Conservation (phyloP, 2,329 filamentous ascomycete species). For the Eutypella sp. region DNA sequence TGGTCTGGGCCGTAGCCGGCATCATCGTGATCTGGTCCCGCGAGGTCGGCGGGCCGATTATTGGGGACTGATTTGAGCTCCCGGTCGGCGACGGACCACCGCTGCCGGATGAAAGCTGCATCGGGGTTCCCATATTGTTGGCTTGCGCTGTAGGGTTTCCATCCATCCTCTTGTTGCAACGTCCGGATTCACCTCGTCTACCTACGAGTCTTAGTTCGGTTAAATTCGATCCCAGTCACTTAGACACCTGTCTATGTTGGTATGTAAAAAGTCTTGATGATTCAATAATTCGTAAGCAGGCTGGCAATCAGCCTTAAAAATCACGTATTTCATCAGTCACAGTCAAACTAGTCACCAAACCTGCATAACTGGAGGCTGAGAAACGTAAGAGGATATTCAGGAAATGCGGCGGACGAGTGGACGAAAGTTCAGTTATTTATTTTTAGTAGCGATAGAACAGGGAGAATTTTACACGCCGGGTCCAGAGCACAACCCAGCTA, state of each 20-base stretch:
- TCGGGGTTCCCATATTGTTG: slow-evolving; percentile 1
- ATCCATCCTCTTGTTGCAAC: neutral
- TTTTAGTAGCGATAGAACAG: too few relatives aligned
- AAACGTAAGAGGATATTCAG: too few relatives aligned
- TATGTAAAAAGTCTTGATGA: neutral
- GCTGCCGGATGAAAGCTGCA: slow-evolving; percentile 12
- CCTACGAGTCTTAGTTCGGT: neutral
- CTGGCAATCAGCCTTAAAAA: neutral
- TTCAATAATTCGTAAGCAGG: too few relatives aligned
- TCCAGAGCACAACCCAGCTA: too few relatives aligned
- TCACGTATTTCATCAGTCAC: neutral
- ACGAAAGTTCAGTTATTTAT: too few relatives aligned
- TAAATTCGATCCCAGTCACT: neutral
- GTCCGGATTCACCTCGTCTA: neutral
- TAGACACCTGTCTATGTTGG: neutral
- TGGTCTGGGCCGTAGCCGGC: neutral
- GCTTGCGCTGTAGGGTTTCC: neutral
- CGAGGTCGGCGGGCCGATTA: slow-evolving; percentile 9
- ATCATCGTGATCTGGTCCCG: slow-evolving; percentile 8
- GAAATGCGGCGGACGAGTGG: too few relatives aligned
- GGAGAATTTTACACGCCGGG: too few relatives aligned
- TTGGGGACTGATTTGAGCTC: slow-evolving; percentile 12
- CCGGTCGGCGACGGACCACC: slow-evolving; percentile 11
- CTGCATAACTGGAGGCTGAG: too few relatives aligned
- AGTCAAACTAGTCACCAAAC: too few relatives aligned